Conservation (phyloP, 306 rosid genomes). For the Sphenostylis stenocarpa region DNA sequence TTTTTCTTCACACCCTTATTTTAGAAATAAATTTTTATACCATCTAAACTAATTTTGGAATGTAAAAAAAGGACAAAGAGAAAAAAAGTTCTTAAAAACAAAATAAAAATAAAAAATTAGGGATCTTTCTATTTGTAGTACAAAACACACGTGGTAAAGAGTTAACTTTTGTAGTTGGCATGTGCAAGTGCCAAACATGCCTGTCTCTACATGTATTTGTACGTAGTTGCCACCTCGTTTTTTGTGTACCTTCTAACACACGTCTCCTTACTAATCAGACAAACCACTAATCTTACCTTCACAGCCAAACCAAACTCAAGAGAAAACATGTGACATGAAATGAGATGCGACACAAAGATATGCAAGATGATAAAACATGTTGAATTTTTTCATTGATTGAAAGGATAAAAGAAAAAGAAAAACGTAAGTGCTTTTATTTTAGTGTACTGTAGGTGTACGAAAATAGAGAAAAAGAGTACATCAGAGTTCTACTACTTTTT, state of each 20-base stretch:
- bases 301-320: not conserved
- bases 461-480: not conserved
- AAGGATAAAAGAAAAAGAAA: not conserved
- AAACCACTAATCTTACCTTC: not conserved
- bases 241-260: not conserved
- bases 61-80: too few relatives aligned
- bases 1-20: too few relatives aligned
- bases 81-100: not conserved
- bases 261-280: not conserved
- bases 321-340: not conserved
- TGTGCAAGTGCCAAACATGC: not conserved
- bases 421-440: not conserved
- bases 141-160: not conserved
- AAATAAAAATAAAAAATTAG: not conserved
- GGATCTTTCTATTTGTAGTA: not conserved
- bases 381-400: not conserved
- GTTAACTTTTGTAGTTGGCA: not conserved
- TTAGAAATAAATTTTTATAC: too few relatives aligned
- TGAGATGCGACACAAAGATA: too few relatives aligned
- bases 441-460: not conserved
- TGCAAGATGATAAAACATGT: not conserved
- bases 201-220: not conserved
- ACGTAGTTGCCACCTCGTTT: not conserved
- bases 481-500: not conserved
- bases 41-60: too few relatives aligned